Conservation (phyloP, 345 rosid genomes). For the Linum usitatissimum region DNA sequence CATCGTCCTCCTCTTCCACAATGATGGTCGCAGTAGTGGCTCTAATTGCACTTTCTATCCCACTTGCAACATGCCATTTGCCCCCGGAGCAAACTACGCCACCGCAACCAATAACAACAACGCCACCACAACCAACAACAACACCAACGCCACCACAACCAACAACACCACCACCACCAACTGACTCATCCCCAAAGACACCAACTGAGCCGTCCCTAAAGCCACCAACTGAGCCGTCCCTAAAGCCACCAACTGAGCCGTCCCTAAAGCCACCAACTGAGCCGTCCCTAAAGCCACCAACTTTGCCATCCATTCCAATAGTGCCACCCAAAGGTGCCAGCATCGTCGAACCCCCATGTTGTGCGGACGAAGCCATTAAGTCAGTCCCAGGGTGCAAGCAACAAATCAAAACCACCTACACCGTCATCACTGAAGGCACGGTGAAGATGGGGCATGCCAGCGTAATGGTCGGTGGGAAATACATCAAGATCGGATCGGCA, state of each 20-base stretch:
- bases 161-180: no score
- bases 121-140: no score
- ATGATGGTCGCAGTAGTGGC: no score
- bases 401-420: not conserved
- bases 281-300: not conserved
- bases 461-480: not conserved
- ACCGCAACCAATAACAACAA: no score
- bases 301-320: not conserved
- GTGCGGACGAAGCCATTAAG: not conserved
- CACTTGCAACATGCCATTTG: no score
- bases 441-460: not conserved
- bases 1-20: no score
- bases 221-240: not conserved
- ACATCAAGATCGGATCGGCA: not conserved
- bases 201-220: no score
- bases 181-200: no score
- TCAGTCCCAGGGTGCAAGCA: not conserved
- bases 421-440: not conserved
- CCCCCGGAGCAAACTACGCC: no score
- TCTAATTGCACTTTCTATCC: no score
- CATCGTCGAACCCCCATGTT: not conserved
- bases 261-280: not conserved
- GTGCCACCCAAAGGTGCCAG: not conserved
- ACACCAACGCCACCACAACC: no score
- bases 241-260: not conserved